phyloP scores from a whole-genome alignment of 371 early-diverging fungal genomes.

The Saksenaea vasiformis region DNA sequence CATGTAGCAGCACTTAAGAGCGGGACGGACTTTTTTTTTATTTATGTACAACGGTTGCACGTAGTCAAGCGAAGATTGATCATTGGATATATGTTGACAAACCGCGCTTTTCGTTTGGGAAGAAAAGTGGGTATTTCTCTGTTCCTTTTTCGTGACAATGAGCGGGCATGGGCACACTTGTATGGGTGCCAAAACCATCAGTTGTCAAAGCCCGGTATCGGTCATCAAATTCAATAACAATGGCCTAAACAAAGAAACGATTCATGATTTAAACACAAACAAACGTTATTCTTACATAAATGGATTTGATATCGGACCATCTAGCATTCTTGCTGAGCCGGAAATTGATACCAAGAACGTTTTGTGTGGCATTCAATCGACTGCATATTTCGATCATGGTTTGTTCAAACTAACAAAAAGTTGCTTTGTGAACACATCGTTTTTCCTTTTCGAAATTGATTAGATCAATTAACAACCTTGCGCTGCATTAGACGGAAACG shows the following conservation, averaged over 20 bases:
- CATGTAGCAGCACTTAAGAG: neutral
- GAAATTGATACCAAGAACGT: constrained; percentile 48
- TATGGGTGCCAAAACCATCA: neutral
- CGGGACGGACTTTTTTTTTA: constrained; percentile 1
- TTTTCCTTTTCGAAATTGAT: no score
- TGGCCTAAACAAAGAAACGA: constrained; percentile 21
- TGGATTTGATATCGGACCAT: constrained; percentile 6
- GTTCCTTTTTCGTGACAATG: neutral
- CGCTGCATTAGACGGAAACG: constrained; percentile 25
- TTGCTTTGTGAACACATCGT: neutral
- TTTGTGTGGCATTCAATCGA: constrained; percentile 50
- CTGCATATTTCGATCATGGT: constrained; percentile 32
- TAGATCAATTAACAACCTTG: constrained; percentile 15
- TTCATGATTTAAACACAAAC: neutral
- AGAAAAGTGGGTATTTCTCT: neutral
- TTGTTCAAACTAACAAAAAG: constrained; percentile 37
- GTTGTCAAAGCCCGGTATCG: constrained; percentile 31
- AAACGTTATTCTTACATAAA: constrained; percentile 15
- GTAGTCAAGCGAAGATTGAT: neutral
- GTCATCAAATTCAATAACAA: constrained; percentile 40
- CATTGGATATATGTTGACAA: neutral
- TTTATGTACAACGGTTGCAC: neutral
- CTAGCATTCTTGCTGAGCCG: constrained; percentile 31
- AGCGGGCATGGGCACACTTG: neutral
- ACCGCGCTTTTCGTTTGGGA: neutral